Percentiles rank a stretch among this genome's conserved stretches.
Conservation (phyloP, 2,329 filamentous ascomycete genomes). For the Aspergillus texensis region DNA sequence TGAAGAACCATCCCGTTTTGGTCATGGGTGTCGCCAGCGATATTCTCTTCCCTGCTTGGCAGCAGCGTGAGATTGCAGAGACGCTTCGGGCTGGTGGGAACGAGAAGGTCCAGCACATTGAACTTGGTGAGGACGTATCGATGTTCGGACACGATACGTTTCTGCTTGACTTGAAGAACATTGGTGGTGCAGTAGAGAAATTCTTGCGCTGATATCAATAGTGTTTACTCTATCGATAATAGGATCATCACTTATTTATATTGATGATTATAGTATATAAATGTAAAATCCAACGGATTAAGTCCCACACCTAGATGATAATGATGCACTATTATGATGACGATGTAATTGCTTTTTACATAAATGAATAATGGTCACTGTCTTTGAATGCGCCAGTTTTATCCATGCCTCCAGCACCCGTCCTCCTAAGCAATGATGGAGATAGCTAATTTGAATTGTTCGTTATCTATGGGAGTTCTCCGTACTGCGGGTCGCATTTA, state of each 20-base stretch:
- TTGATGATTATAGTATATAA: not conserved
- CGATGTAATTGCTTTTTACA: not conserved
- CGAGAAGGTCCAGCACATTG: slow-evolving; percentile 78
- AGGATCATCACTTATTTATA: not conserved
- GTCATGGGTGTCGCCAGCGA: slow-evolving; percentile 95
- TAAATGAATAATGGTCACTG: not conserved
- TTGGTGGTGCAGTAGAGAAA: slow-evolving; percentile 78
- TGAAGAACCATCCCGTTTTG: slow-evolving; percentile 78
- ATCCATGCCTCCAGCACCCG: no score
- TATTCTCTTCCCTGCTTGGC: slow-evolving; percentile 96
- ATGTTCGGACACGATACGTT: slow-evolving; percentile 98
- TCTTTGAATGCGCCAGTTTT: no score
- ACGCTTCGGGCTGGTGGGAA: slow-evolving; percentile 79
- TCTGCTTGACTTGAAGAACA: slow-evolving; percentile 85
- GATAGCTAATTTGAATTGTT: not conserved
- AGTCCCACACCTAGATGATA: not conserved
- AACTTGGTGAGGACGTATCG: slow-evolving; percentile 91
- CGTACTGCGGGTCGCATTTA: not conserved
- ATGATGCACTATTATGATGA: not conserved
- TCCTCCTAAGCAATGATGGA: not conserved
- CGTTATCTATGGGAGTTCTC: not conserved
- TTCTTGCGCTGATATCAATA: slow-evolving; percentile 60
- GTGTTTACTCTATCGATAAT: not conserved
- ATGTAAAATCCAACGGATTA: not conserved
- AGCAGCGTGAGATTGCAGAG: slow-evolving; percentile 91